Evolutionary conservation across 495 filamentous ascomycete genomes (phyloP), one percentile per base, ranked within the genome.

Genomic region (Neurospora sp.): DNA sequence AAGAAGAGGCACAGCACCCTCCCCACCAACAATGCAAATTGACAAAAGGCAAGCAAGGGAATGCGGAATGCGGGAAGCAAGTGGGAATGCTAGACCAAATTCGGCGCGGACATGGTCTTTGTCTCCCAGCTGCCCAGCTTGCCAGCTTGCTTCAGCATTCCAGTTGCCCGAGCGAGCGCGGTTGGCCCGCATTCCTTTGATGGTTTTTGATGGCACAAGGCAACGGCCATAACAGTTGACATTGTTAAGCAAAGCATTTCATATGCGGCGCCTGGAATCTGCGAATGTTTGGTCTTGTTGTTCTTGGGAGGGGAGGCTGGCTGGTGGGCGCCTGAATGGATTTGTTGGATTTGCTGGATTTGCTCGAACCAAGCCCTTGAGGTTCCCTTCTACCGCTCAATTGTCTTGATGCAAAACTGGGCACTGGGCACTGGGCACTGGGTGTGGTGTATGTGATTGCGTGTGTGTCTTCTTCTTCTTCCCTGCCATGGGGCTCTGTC

Each of bases 31-130:
- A 71, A 46, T 31, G 42, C 38, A 40, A 65, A 46, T 71, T 68
- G 22, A 46, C 41, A 11, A 37, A 44, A 68, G 71, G 37, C 44
- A 70, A 74, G 39, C 69, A 75, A 74, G 44, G 38, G 27, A 73
- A 48, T 48, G 18, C 16, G 41, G 39, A 40, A 40, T 40, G 40
- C 40, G 40, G 42, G 42, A 46, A 9, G 42, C 9, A 5, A 46
- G n/a, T 48, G 65, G 41, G 77, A 74, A 75, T 69, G 69, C 76
- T 76, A 69, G 72, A 53, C 76, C 76, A 74, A 73, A 78, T 83
- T 80, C 77, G 78, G 81, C 75, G 48, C 12, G 76, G 75, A 80
- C 81, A 83, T 81, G 79, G 81, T 80, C 82, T 83, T 83, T 84
- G 80, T 80, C 39, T 59, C 8, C 16, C 42, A 16, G 69, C 31